Conservation (phyloP, 2,329 filamentous ascomycete genomes). For the Fusarium sp. region DNA sequence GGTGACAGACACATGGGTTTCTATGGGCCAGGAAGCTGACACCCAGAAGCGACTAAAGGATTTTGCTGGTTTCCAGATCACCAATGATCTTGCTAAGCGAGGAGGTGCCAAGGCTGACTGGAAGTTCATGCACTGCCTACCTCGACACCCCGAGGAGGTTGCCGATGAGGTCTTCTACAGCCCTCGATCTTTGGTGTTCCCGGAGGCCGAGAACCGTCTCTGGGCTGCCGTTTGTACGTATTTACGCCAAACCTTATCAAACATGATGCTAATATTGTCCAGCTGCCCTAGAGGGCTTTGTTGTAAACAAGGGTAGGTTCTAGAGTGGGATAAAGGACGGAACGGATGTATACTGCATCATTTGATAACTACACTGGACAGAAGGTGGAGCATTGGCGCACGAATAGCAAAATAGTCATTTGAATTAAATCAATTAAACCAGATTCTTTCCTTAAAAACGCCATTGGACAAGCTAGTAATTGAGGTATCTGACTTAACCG, state of each 20-base stretch:
- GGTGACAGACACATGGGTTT: slow-evolving; percentile 98
- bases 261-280: slow-evolving; percentile 33
- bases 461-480: slow-evolving; percentile 37
- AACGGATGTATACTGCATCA: slow-evolving; percentile 16
- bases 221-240: slow-evolving; percentile 85
- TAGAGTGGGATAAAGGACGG: slow-evolving; percentile 8
- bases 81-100: slow-evolving; percentile 82
- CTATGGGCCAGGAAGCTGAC: slow-evolving; percentile 97
- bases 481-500: slow-evolving; percentile 68
- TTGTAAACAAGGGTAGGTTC: slow-evolving; percentile 93
- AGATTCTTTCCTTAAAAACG: slow-evolving; percentile 49
- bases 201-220: slow-evolving; percentile 92
- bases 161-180: slow-evolving; percentile 95
- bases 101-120: slow-evolving; percentile 89
- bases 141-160: slow-evolving; percentile 92
- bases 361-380: slow-evolving; percentile 31
- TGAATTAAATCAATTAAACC: slow-evolving; percentile 47
- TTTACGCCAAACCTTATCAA: neutral
- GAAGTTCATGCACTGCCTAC: slow-evolving; percentile 99
- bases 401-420: slow-evolving; percentile 48
- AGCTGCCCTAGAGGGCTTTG: slow-evolving; percentile 87
- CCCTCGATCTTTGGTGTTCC: slow-evolving; percentile 86
- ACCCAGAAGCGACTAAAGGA: slow-evolving; percentile 79
- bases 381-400: slow-evolving; percentile 43
- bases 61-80: slow-evolving; percentile 93